A percentile compares a stretch with the other conserved stretches of the same genome.
These are phyloP conservation scores for Capsicum baccatum DNA, from an alignment of 257 asterid species.

Conservation along the genomic window DNA sequence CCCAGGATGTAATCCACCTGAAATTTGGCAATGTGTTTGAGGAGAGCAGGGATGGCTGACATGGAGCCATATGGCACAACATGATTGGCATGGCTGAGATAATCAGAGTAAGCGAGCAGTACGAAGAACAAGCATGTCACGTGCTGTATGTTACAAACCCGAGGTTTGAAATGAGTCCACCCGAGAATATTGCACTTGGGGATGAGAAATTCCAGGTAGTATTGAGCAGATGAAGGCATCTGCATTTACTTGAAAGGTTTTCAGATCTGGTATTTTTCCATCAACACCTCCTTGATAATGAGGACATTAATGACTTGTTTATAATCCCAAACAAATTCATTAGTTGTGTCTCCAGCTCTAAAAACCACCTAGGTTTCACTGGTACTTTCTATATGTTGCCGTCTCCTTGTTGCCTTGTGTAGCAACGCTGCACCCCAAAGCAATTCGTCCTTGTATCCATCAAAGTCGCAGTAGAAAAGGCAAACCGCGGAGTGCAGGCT, in stretches of 20 bases:
- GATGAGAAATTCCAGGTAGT: slow-evolving; percentile 71
- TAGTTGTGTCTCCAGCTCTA: slow-evolving; percentile 83
- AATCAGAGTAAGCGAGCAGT: too few relatives aligned
- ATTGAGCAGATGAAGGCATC: slow-evolving; percentile 77
- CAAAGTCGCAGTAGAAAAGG: slow-evolving; percentile 84
- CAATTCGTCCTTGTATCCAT: slow-evolving; percentile 90
- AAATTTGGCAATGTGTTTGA: slow-evolving; percentile 74
- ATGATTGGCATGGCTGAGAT: slow-evolving; percentile 11
- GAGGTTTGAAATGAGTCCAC: slow-evolving; percentile 74
- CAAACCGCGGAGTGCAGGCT: slow-evolving; percentile 71
- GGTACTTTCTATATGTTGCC: slow-evolving; percentile 68
- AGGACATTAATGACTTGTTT: slow-evolving; percentile 86
- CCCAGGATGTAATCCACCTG: slow-evolving; percentile 94
- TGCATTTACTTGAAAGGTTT: slow-evolving; percentile 68
- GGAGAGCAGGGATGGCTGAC: slow-evolving; percentile 70
- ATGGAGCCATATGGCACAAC: slow-evolving; percentile 70
- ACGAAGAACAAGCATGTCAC: too few relatives aligned
- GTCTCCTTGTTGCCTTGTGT: slow-evolving; percentile 83
- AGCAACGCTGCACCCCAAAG: slow-evolving; percentile 93
- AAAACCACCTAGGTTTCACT: slow-evolving; percentile 68
- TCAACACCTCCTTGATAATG: slow-evolving; percentile 83
- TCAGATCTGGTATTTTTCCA: slow-evolving; percentile 64
- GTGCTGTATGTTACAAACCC: slow-evolving; percentile 86
- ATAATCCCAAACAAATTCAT: slow-evolving; percentile 94
- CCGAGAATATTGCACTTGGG: slow-evolving; percentile 84